Conservation (phyloP, 2,329 filamentous ascomycete genomes). For the Alternaria atra region DNA sequence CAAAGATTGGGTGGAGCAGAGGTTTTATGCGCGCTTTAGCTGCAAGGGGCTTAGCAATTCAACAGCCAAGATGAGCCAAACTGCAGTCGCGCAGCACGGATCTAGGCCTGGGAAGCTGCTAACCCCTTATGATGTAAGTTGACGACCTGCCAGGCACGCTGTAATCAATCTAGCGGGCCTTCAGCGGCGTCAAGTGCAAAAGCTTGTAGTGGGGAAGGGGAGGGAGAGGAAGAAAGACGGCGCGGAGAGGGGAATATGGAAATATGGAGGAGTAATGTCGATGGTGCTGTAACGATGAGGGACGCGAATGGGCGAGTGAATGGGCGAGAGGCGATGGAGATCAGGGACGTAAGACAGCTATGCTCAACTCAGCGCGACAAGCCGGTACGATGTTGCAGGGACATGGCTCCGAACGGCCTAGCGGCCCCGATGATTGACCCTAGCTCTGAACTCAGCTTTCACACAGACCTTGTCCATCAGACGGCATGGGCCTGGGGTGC, state of each 20-base stretch:
- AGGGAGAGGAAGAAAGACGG: background rate
- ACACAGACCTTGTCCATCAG: slow-evolving; percentile 31
- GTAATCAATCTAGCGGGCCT: slow-evolving; percentile 15
- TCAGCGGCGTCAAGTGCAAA: slow-evolving; percentile 22
- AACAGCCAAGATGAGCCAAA: slow-evolving; percentile 29
- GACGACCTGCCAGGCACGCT: slow-evolving; percentile 25
- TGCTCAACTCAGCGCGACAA: slow-evolving; percentile 11
- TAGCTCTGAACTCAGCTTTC: slow-evolving; percentile 23
- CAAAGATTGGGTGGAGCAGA: slow-evolving; percentile 7
- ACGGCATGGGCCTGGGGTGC: background rate
- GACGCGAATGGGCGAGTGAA: slow-evolving; percentile 6
- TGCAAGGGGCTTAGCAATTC: slow-evolving; percentile 13
- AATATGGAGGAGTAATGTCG: background rate
- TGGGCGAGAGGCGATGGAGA: slow-evolving; percentile 7
- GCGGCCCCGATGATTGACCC: slow-evolving; percentile 16
- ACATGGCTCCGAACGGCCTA: slow-evolving; percentile 20
- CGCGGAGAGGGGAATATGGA: background rate
- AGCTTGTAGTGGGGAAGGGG: background rate
- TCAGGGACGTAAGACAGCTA: slow-evolving; percentile 13
- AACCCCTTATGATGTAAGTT: slow-evolving; percentile 14
- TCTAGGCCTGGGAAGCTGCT: slow-evolving; percentile 23
- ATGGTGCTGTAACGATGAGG: background rate
- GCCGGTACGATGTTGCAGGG: slow-evolving; percentile 9
- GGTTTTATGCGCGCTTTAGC: slow-evolving; percentile 22
- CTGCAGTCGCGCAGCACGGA: slow-evolving; percentile 21